Evolutionary conservation across 2,329 filamentous ascomycete species (phyloP), one percentile per base, ranked within the genome.

Genomic region (Ophiocordyceps camponoti-floridani): DNA sequence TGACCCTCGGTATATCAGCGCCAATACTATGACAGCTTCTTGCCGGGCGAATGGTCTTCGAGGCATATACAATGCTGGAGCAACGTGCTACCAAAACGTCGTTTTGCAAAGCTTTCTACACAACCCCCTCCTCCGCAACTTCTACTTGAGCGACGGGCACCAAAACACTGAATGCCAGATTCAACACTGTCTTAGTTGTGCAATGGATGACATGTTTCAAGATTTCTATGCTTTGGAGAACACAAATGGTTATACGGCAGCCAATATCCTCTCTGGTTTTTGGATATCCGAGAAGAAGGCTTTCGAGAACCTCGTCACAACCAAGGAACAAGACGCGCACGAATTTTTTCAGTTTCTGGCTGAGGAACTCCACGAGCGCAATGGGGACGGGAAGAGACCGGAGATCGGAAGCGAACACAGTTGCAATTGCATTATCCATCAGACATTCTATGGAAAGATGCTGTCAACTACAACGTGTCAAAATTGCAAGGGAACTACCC

Each of bases 31-130:
- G 27, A 75, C 79, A 46, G 80, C 84, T 7, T 83, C 86, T 12
- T 95, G 89, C 58, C 79, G 84, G 46, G 87, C 86, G 16, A 87
- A 82, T 52, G 89, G 91, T 10, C 75, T 95, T 37, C 79, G 91
- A 33, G 89, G 89, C 30, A 82, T 98, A 48, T 95, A 94, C 63
- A 98, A 96, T 57, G 89, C 94, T 59, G 91, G 89, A n/a, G 87
- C 93, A 47, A 96, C 91, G 11, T 98, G 89, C 66, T 98, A 95
- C 63, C 89, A 96, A 72, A 94, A 91, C 54, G 89, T 95, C 28
- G 87, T 96, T 42, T 70, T 98, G 14, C 91, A 96, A 61, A 87
- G 83, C 46, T 79, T 98, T 53, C 75, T 96, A 45, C 89, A 95
- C 65, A 95, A 96, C 57, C 89, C 89, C 1, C 73, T 95, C 41